A percentile compares a stretch with the other conserved stretches of the same genome.
phyloP scores from a whole-genome alignment of 345 rosid species.

The Gossypioides kirkii region DNA sequence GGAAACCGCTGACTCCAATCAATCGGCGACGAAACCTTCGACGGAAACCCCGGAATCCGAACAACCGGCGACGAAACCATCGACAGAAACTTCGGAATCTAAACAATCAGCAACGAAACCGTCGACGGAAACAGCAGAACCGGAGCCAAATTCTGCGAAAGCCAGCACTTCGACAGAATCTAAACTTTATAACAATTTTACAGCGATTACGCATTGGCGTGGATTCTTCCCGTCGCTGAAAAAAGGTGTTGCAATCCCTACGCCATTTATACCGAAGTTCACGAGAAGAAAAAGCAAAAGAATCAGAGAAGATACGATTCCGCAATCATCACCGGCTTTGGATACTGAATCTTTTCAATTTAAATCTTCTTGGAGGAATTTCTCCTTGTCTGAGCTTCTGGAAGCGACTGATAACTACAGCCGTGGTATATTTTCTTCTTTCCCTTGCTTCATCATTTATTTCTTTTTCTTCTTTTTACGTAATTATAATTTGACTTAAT shows the following conservation, averaged over 20 bases:
- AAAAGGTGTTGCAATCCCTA: constrained; percentile 46
- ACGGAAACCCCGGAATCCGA: too few species aligned
- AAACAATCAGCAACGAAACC: neutral
- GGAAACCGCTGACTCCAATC: too few species aligned
- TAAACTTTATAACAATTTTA: neutral
- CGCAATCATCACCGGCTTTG: constrained; percentile 20
- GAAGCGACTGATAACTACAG: constrained; percentile 69
- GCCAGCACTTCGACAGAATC: constrained; percentile 27
- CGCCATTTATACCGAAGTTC: constrained; percentile 55
- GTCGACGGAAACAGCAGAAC: constrained; percentile 18
- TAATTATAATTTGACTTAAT: too few species aligned
- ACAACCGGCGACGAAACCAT: too few species aligned
- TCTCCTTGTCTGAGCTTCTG: constrained; percentile 51
- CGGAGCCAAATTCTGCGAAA: constrained; percentile 37
- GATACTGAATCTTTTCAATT: constrained; percentile 54
- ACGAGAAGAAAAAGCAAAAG: constrained; percentile 65
- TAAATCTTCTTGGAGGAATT: constrained; percentile 73
- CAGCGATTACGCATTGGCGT: constrained; percentile 28
- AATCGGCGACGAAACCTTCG: too few species aligned
- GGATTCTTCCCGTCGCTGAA: constrained; percentile 54
- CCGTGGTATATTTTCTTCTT: constrained; percentile 44
- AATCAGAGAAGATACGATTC: constrained; percentile 48
- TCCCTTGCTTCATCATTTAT: neutral
- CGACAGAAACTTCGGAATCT: neutral
- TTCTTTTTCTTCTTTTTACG: too few species aligned